Evolutionary conservation across 805 yeast genomes (phyloP), one percentile per base, ranked within the genome.

Genomic region (Kazachstania psychrophila): DNA sequence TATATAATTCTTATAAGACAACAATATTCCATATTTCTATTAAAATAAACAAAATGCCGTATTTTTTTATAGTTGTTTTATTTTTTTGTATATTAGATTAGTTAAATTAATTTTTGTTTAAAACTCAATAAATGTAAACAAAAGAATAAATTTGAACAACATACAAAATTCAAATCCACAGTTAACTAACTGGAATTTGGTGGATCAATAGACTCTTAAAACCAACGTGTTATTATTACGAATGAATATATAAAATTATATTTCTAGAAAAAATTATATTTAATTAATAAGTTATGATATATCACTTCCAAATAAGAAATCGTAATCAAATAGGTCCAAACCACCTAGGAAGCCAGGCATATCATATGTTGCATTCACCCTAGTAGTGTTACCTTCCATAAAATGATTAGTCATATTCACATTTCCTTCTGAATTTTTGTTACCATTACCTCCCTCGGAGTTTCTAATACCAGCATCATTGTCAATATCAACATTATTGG

Each of bases 241-340:
- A n/a, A 25, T 25, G 28, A 25, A 25, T 25, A 25, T 25, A 25
- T 25, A 25, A 11, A 24, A 12, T 24, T 11, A 24, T 8, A 8
- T 24, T 11, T 7, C 9, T 14, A 27, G 18, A 8, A 27, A 9
- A 15, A 10, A 6, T 13, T 9, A 8, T 8, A 11, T 9, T 18
- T 30, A 20, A 23, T 23, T 31, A 23, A 15, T 14, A 2, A 25
- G n/a, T 33, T 31, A 45, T 3, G 46, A 31, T n/a, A 45, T 37
- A 19, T 48, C 52, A 31, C 44, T 49, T 9, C 55, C 49, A 28
- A 53, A 50, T 17, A 51, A 36, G 32, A 53, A 51, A 33, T 53
- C 58, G 38, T 54, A 55, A 34, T 55, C 58, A 34, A 56, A 54
- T 14, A 54, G 35, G 34, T 54, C 59, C 12, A 55, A 41, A 1